phyloP scores from a whole-genome alignment of 441 rosid genomes.

The Melastoma candidum region DNA sequence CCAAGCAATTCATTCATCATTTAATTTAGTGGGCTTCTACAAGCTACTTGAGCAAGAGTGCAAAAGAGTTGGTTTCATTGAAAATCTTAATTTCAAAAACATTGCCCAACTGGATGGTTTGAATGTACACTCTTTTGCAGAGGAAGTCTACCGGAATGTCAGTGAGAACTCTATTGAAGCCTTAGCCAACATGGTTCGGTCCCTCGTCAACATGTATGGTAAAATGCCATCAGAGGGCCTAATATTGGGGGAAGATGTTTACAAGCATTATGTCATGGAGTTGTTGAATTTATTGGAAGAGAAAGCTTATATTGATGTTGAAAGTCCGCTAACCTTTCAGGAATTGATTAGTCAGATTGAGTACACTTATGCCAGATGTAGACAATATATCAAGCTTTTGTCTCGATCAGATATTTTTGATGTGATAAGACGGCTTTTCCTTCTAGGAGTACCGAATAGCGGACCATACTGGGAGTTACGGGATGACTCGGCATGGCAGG shows the following conservation, averaged over 20 bases:
- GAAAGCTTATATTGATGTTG: constrained; percentile 31
- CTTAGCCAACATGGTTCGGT: constrained; percentile 78
- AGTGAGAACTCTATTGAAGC: constrained; percentile 63
- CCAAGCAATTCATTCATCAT: constrained; percentile 24
- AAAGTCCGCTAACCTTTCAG: constrained; percentile 67
- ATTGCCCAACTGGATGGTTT: constrained; percentile 59
- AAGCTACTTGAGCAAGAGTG: constrained; percentile 67
- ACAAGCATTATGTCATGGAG: constrained; percentile 45
- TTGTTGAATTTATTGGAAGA: constrained; percentile 46
- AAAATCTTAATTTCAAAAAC: constrained; percentile 81
- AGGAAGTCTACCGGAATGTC: constrained; percentile 57
- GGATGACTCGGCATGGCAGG: constrained; percentile 94
- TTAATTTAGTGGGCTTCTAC: constrained; percentile 43
- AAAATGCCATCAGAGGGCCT: constrained; percentile 47
- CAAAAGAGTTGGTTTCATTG: constrained; percentile 63
- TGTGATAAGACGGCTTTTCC: constrained; percentile 54
- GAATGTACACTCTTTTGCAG: constrained; percentile 49
- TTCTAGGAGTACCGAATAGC: constrained; percentile 33
- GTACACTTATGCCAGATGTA: constrained; percentile 50
- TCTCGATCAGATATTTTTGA: constrained; percentile 58
- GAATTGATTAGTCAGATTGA: constrained; percentile 54
- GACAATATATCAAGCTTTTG: constrained; percentile 52
- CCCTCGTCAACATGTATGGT: constrained; percentile 31
- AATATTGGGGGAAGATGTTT: constrained; percentile 66
- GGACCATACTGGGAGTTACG: constrained; percentile 42